Evolutionary conservation across 139 green algal species (phyloP), one percentile per base, ranked within the genome.

Genomic region (Microglena sp.): DNA sequence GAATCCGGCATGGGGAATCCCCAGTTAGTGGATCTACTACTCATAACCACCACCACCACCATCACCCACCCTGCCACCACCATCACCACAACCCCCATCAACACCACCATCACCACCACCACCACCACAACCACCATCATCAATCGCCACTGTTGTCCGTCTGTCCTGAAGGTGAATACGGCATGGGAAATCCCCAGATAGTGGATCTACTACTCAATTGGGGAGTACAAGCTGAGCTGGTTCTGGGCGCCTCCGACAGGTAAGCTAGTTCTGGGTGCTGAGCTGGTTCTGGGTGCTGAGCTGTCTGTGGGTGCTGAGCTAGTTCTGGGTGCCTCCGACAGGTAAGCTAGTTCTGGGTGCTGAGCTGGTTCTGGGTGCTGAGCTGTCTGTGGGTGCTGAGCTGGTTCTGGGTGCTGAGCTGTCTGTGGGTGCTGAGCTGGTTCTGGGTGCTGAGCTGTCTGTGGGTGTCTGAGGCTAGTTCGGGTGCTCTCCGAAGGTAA

Each of bases 121-220:
- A n/a, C n/a, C 29, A 62, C 24, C 40, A 15, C 7, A 27, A 62
- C 7, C 28, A 5, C 26, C 21, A 44, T 27, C 31, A n/a, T 62
- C 24, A 62, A 35, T 30, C 5, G 4, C 7, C 29, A 4, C 21
- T 30, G 21, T 21, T 62, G 55, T 29, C 31, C 55, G 21, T 36
- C n/a, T n/a, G 40, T 43, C 28, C 33, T 50, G 55, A 68, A 76
- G 78, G 86, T 0, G 82, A 95, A 50, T 87, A 82, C 57, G 85
- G 81, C 2, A 71, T 78, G 36, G 73, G 56, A 27, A 75, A 85
- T 6, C 50, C 71, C 1, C 72, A 81, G 1, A 72, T 87, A 0
- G 75, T 83, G 24, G 71, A 82, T 11, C 4, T 78, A 45, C 65
- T 95, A 4, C 36, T 95, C 24, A 71, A 81, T 69, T 80, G 79